phyloP scores from a whole-genome alignment of 1,284 basidiomycete species.

The Trametes versicolor region DNA sequence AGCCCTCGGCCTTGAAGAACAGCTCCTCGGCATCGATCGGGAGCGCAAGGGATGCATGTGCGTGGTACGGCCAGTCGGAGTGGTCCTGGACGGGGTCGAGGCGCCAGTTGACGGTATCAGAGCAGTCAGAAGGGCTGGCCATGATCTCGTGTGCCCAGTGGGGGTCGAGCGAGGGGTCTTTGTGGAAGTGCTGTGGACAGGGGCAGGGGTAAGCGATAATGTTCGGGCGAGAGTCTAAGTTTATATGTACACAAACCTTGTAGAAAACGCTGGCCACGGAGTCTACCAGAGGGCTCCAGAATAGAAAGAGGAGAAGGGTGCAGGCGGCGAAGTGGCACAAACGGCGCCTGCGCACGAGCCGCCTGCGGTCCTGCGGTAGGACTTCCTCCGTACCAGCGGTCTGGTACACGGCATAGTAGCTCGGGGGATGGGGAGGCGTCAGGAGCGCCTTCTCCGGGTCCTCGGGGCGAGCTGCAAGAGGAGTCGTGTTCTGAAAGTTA shows the following conservation, averaged over 20 bases:
- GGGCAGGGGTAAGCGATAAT: background rate
- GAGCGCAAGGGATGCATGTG: conserved; percentile 34
- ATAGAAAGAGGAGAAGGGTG: conserved; percentile 16
- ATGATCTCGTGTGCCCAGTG: background rate
- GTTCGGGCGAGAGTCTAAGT: background rate
- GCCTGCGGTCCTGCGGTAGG: conserved; percentile 14
- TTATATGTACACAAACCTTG: background rate
- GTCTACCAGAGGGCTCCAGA: conserved; percentile 16
- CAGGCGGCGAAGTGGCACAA: conserved; percentile 30
- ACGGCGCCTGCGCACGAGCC: conserved; percentile 28
- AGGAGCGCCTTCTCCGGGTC: conserved; percentile 19
- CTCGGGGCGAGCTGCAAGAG: conserved; percentile 4
- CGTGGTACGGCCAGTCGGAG: conserved; percentile 17
- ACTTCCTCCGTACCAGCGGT: conserved; percentile 1
- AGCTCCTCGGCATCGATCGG: conserved; percentile 40
- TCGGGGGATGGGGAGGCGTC: conserved; percentile 5
- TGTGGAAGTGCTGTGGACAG: background rate
- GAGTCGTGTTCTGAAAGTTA: conserved; percentile 18
- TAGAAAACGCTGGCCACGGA: background rate
- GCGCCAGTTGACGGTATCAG: conserved; percentile 16
- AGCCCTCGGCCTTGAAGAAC: conserved; percentile 40
- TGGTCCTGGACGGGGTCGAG: background rate
- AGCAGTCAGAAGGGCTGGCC: conserved; percentile 12
- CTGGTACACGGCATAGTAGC: conserved; percentile 19
- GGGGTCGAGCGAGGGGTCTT: background rate